Evolutionary conservation across 495 filamentous ascomycete genomes (phyloP), one percentile per base, ranked within the genome.

Genomic region (Bathelium albidoporum): DNA sequence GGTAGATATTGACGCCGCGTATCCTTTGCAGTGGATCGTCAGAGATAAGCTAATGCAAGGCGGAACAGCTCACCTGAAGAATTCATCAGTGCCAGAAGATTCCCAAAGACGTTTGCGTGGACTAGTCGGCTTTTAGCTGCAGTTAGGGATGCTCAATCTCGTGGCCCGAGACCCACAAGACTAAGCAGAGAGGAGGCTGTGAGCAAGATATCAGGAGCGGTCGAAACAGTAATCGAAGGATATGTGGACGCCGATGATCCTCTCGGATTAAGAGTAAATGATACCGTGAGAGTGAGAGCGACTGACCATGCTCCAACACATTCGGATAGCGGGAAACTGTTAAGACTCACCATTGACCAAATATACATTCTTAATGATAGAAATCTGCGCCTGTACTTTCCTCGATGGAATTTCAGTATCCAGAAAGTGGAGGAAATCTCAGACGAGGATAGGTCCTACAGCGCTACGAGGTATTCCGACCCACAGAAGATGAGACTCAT

Each of bases 1-100:
- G 68, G 81, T 77, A 3, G 86, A 88, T 71, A 79, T 87, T 49
- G 82, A 87, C 77, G 75, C 78, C 22, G 74, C 83, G 14, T 88
- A 83, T 85, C 69, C 75, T 0, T 76, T 87, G 59, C 78, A 82
- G 65, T 89, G 87, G 86, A 63, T 87, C 0, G 66, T 72, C 2
- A 53, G 26, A 5, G 73, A 62, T 2, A 61, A 77, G 1, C 39
- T 32, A 16, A 69, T 68, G 66, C 20, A 32, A 31, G 59, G 55
- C 0, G n/a, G n/a, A n/a, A n/a, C n/a, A 78, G 81, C 9, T 66
- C 86, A 31, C 74, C 77, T 44, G 65, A 70, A 20, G 71, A 73
- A 5, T 58, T 73, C 20, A 73, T 86, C 55, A 74, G 74, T 0
- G 67, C 66, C 34, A 61, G 71, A 22, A 69, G 64, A n/a, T 84